Percentiles rank a stretch among this genome's conserved stretches.
Conservation (phyloP, 2,329 filamentous ascomycete species). For the Aspergillus transmontanensis region DNA sequence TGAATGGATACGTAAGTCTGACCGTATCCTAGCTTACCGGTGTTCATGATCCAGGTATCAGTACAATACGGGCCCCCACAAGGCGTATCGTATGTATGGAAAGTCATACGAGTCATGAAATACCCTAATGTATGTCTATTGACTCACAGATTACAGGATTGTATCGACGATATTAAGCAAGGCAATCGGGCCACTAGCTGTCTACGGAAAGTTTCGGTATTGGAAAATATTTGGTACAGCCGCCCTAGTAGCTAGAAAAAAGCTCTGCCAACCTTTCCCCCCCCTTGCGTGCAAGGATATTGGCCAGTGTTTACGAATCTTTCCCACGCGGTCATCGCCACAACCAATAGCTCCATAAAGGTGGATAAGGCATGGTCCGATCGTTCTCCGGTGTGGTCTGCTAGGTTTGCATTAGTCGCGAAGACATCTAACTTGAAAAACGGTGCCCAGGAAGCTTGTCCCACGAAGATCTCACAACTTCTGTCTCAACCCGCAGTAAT, state of each 20-base stretch:
- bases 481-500: not conserved
- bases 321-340: not conserved
- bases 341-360: not conserved
- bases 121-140: not conserved
- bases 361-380: conserved; percentile 6
- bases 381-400: conserved; percentile 3
- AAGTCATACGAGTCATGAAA: not conserved
- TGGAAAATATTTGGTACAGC: not conserved
- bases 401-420: not conserved
- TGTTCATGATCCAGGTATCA: not conserved
- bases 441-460: not conserved
- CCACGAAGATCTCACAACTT: not conserved
- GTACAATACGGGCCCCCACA: not conserved
- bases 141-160: not conserved
- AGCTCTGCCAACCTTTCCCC: not conserved
- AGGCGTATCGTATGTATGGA: not conserved
- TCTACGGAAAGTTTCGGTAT: not conserved
- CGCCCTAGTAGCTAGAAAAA: not conserved
- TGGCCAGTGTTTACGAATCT: not conserved
- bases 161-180: not conserved
- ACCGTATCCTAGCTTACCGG: not conserved
- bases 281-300: not conserved
- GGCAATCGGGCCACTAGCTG: not conserved
- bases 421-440: not conserved
- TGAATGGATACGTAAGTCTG: not conserved